Evolutionary conservation across 306 rosid genomes (phyloP).

Genomic region (Senna siamea): DNA sequence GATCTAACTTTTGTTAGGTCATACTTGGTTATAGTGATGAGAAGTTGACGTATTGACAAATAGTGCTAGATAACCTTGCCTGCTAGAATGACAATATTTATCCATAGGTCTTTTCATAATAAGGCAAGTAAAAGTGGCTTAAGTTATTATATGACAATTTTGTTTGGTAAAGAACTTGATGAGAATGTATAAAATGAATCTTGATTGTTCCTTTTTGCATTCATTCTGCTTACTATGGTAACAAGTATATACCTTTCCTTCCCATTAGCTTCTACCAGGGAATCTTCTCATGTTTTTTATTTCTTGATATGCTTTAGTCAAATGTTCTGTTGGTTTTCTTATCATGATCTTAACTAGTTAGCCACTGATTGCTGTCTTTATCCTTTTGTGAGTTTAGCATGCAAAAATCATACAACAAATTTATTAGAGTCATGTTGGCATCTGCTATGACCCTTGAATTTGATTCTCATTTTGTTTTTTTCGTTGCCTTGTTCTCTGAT

Average conservation of each 20-base stretch:
- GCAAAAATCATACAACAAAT: not conserved
- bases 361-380: not conserved
- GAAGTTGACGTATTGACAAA: constrained; percentile 26
- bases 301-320: not conserved
- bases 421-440: constrained; percentile 12
- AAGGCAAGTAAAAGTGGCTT: not conserved
- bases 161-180: too few species aligned
- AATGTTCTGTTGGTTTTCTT: constrained; percentile 3
- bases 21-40: constrained; percentile 8
- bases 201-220: constrained; percentile 14
- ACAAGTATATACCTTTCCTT: not conserved
- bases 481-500: constrained; percentile 32
- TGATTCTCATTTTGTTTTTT: constrained; percentile 7
- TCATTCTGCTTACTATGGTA: constrained; percentile 24
- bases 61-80: constrained; percentile 22
- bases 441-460: constrained; percentile 18
- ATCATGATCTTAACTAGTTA: not conserved
- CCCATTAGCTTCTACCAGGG: not conserved
- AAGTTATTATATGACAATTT: not conserved
- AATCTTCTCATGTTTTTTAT: not conserved
- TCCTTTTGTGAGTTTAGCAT: not conserved
- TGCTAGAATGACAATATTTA: constrained; percentile 12
- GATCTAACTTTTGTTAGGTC: constrained; percentile 21
- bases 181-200: constrained; percentile 12
- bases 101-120: not conserved